Conservation (phyloP, 768 basidiomycete genomes). For the Agrocybe pediades region DNA sequence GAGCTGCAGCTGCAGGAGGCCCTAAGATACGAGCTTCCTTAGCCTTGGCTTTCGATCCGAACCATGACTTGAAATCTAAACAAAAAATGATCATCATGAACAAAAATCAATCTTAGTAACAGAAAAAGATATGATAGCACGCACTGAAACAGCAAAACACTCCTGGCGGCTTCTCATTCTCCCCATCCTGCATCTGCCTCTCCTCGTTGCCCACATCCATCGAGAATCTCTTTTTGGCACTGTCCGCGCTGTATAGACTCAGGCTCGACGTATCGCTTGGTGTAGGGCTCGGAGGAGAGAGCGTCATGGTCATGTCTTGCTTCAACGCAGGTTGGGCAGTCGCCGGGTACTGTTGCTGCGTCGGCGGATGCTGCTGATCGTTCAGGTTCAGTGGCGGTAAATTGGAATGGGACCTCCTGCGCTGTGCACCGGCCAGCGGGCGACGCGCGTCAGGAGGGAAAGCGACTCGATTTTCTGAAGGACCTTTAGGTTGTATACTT, state of each 20-base stretch:
- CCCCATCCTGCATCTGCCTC: constrained; percentile 10
- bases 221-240: constrained; percentile 19
- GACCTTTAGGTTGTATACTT: constrained; percentile 13
- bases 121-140: background rate
- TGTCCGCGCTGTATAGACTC: constrained; percentile 22
- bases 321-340: constrained; percentile 12
- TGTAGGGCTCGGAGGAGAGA: constrained; percentile 18
- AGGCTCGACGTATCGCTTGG: constrained; percentile 21
- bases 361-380: constrained; percentile 13
- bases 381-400: constrained; percentile 16
- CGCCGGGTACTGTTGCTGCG: constrained; percentile 4
- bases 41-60: constrained; percentile 16
- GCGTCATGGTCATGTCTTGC: constrained; percentile 12
- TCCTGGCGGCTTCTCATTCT: constrained; percentile 14
- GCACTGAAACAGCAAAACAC: constrained; percentile 22
- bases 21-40: constrained; percentile 17
- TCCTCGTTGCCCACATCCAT: constrained; percentile 10
- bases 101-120: background rate
- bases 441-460: constrained; percentile 22
- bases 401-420: constrained; percentile 14
- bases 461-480: constrained; percentile 13
- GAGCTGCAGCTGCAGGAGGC: constrained; percentile 10
- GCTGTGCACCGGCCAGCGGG: constrained; percentile 23
- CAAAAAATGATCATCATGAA: background rate
- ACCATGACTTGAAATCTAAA: constrained; percentile 21